Conservation (phyloP, 441 rosid species). For the Adansonia gregorii region DNA sequence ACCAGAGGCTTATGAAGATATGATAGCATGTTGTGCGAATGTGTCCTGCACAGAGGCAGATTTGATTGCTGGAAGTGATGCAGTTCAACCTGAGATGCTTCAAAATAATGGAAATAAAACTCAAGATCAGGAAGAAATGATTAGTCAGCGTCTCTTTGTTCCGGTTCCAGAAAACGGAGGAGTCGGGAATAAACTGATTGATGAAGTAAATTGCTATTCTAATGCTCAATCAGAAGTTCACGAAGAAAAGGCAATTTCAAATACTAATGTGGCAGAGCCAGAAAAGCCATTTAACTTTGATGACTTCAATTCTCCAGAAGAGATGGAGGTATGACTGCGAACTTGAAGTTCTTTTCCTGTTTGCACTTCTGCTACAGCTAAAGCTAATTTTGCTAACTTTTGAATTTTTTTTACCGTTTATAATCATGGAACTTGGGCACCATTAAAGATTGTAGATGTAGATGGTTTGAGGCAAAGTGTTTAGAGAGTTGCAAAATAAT, state of each 20-base stretch:
- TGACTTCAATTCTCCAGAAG: conserved; percentile 59
- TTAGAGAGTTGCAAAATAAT: neutral
- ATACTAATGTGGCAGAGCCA: conserved; percentile 26
- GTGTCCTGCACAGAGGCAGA: conserved; percentile 26
- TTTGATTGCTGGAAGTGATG: conserved; percentile 35
- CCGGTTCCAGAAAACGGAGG: conserved; percentile 34
- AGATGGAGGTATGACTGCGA: conserved; percentile 68
- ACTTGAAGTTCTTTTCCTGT: conserved; percentile 9
- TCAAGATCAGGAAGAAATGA: conserved; percentile 16
- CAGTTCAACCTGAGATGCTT: conserved; percentile 32
- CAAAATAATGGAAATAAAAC: conserved; percentile 30
- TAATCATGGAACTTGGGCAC: neutral
- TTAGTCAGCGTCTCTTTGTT: conserved; percentile 19
- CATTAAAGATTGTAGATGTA: neutral
- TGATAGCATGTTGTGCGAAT: conserved; percentile 12
- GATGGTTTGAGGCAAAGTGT: conserved; percentile 9
- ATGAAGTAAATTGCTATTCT: conserved; percentile 22
- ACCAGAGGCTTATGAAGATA: conserved; percentile 36
- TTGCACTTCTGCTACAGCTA: neutral
- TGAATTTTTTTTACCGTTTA: neutral
- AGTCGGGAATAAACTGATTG: conserved; percentile 18
- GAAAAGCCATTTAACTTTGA: conserved; percentile 64
- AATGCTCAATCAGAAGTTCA: conserved; percentile 31
- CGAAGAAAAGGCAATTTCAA: conserved; percentile 29
- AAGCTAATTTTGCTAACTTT: neutral